Evolutionary conservation across 2,329 filamentous ascomycete genomes (phyloP).

Genomic region (Penicillium sp.): DNA sequence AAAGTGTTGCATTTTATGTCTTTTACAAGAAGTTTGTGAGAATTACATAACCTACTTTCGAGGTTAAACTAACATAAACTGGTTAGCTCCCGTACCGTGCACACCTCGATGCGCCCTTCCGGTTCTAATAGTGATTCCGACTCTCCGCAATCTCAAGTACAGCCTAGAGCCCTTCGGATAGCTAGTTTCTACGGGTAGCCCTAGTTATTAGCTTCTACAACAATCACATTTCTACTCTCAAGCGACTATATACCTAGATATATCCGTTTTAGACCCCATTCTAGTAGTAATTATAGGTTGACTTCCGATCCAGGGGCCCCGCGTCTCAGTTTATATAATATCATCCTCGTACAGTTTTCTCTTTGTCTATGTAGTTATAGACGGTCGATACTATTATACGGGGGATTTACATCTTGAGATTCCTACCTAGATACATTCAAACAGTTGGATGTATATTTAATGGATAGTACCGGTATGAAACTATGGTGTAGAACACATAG

Average conservation of each 20-base stretch:
- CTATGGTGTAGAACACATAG: too few species aligned
- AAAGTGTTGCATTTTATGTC: too few species aligned
- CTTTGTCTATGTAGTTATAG: not conserved
- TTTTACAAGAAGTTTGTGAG: too few species aligned
- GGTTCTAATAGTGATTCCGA: not conserved
- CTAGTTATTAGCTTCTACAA: not conserved
- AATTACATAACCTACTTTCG: not conserved
- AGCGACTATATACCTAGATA: not conserved
- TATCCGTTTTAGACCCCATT: not conserved
- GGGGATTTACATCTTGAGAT: not conserved
- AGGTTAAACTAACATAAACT: not conserved
- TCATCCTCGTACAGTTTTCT: too few species aligned
- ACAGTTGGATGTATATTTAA: not conserved
- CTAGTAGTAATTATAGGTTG: not conserved
- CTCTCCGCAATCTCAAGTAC: not conserved
- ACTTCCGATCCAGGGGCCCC: not conserved
- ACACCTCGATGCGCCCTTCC: not conserved
- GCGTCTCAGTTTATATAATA: not conserved
- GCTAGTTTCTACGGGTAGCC: not conserved
- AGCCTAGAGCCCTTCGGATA: not conserved
- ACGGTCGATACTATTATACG: not conserved
- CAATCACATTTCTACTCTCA: not conserved
- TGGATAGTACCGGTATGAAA: not conserved
- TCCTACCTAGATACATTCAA: not conserved
- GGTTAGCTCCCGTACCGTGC: too few species aligned